Conservation (phyloP, 1,284 basidiomycete species). For the Cryptococcus neoformans region DNA sequence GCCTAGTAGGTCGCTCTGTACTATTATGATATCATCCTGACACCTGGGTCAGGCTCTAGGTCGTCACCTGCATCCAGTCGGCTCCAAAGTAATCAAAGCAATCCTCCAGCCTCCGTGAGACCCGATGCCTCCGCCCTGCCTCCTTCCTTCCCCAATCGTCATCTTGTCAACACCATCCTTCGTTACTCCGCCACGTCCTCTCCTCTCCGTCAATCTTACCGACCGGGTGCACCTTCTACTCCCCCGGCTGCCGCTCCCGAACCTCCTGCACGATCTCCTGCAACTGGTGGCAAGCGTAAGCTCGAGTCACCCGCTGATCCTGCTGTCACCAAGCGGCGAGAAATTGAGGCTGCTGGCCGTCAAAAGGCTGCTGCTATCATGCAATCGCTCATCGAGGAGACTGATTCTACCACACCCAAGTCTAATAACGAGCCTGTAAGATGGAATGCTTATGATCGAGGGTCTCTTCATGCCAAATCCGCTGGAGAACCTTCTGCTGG, state of each 20-base stretch:
- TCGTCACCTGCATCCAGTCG: background rate
- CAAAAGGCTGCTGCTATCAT: constrained; percentile 38
- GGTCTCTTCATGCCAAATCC: constrained; percentile 1
- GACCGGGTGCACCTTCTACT: background rate
- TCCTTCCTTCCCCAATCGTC: constrained; percentile 4
- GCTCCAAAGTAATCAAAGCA: background rate
- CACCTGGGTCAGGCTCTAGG: background rate
- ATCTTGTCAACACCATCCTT: constrained; percentile 3
- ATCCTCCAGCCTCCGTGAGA: background rate
- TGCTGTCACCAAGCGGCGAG: constrained; percentile 4
- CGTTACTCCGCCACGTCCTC: constrained; percentile 2
- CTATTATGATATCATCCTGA: background rate
- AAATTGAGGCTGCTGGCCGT: constrained; percentile 25
- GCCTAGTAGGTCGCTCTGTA: background rate
- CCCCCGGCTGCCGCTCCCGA: background rate
- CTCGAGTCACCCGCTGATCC: background rate
- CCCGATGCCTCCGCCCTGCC: background rate
- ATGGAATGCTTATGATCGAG: constrained; percentile 41
- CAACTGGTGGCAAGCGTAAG: constrained; percentile 9
- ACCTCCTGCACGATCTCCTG: constrained; percentile 14
- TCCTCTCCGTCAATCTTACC: background rate
- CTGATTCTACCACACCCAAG: constrained; percentile 20
- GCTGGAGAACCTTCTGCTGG: background rate
- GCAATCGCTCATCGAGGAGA: constrained; percentile 32
- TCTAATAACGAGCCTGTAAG: constrained; percentile 22